These are phyloP conservation scores for Colletotrichum noveboracense DNA, from an alignment of 2,329 filamentous ascomycete genomes.

Conservation along the genomic window DNA sequence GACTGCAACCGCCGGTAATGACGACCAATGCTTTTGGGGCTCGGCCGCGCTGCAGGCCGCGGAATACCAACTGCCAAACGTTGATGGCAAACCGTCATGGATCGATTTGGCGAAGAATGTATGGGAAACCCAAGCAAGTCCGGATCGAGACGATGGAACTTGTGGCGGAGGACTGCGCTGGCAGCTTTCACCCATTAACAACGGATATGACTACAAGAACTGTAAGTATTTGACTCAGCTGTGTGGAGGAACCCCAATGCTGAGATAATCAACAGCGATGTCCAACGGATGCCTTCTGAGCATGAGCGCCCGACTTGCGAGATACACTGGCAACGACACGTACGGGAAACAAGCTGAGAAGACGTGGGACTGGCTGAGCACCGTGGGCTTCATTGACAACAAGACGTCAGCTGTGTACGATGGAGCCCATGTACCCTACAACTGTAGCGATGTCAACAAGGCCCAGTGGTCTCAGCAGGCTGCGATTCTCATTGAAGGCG, in stretches of 20 bases:
- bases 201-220: constrained; percentile 71
- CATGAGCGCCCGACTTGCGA: constrained; percentile 61
- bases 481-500: constrained; percentile 57
- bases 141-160: constrained; percentile 52
- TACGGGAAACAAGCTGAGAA: constrained; percentile 62
- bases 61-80: constrained; percentile 57
- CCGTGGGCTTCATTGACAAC: constrained; percentile 55
- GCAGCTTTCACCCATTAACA: constrained; percentile 69
- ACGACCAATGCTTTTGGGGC: constrained; percentile 66
- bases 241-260: background rate
- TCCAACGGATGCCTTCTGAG: constrained; percentile 58
- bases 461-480: constrained; percentile 61
- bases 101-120: constrained; percentile 62
- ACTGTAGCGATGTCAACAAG: constrained; percentile 59
- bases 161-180: constrained; percentile 70
- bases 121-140: constrained; percentile 53
- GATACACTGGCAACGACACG: constrained; percentile 62
- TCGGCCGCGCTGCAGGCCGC: constrained; percentile 62
- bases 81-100: constrained; percentile 48
- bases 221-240: constrained; percentile 21
- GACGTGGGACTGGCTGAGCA: constrained; percentile 61
- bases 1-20: constrained; percentile 55
- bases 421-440: constrained; percentile 52
- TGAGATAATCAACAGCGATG: constrained; percentile 29
- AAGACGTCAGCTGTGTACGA: constrained; percentile 64